Percentiles rank a stretch among this genome's conserved stretches.
Conservation (phyloP, 176 grass and related monocot genomes). For the Cenchrus purpureus region DNA sequence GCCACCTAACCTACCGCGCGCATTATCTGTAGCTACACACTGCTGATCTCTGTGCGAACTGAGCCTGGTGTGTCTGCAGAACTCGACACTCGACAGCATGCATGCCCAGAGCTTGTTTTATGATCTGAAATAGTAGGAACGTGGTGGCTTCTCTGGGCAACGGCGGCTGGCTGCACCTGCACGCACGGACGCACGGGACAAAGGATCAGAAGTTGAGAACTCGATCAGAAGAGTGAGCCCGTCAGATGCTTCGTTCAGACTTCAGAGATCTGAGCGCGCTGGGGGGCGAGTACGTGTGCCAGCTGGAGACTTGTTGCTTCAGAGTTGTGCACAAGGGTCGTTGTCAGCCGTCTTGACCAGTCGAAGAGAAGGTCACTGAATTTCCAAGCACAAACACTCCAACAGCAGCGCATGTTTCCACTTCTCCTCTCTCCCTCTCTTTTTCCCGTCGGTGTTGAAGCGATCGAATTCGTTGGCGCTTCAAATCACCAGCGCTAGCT, state of each 20-base stretch:
- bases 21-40: conserved; percentile 3
- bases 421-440: not conserved
- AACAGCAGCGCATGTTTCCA: not conserved
- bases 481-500: conserved; percentile 47
- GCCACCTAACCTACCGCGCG: conserved; percentile 3
- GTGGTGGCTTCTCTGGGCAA: not conserved
- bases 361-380: not conserved
- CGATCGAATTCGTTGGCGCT: conserved; percentile 33
- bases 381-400: conserved; percentile 27
- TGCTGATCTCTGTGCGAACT: not conserved
- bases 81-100: not conserved
- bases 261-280: conserved; percentile 29
- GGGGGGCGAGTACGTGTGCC: not conserved
- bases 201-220: not conserved
- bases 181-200: not conserved
- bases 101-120: not conserved
- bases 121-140: not conserved
- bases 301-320: conserved; percentile 46
- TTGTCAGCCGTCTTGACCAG: not conserved
- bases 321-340: conserved; percentile 27
- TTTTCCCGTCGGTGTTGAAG: not conserved
- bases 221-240: not conserved
- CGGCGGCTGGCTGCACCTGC: not conserved
- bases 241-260: not conserved
- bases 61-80: not conserved